Percentiles rank a stretch among this genome's conserved stretches.
phyloP scores from a whole-genome alignment of 208 protist genomes.

The Jaenimonas drosophilae region DNA sequence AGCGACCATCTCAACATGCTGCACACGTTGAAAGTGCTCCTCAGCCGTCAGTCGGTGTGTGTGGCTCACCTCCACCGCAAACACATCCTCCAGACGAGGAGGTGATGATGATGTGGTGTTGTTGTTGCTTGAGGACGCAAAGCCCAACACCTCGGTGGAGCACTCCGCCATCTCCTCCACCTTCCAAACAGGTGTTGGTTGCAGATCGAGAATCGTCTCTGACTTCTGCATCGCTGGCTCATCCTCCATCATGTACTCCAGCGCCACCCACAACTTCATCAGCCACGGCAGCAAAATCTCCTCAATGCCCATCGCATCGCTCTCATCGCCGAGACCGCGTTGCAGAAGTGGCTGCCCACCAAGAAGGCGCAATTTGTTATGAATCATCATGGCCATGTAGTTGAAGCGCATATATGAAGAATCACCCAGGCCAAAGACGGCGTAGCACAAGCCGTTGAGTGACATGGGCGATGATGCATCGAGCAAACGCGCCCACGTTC shows the following conservation, averaged over 20 bases:
- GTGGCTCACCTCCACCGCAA: constrained; percentile 1
- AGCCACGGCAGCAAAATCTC: constrained; percentile 67
- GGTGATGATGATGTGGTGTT: too few relatives aligned
- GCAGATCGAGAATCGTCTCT: not conserved
- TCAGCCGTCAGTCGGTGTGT: not conserved
- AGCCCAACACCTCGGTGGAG: not conserved
- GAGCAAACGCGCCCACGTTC: constrained; percentile 56
- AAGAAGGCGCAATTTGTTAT: constrained; percentile 83
- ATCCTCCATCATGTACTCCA: constrained; percentile 10
- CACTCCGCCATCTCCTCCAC: not conserved
- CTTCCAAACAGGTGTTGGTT: not conserved
- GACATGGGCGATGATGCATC: constrained; percentile 7
- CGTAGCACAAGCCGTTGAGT: constrained; percentile 56
- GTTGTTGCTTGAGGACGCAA: too few relatives aligned
- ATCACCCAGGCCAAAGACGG: constrained; percentile 89
- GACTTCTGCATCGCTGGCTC: not conserved
- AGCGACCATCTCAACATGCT: constrained; percentile 1
- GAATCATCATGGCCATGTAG: constrained; percentile 88
- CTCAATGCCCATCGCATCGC: constrained; percentile 71
- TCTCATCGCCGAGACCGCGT: constrained; percentile 86
- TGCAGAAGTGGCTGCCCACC: constrained; percentile 59
- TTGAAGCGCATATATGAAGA: constrained; percentile 87
- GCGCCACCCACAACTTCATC: constrained; percentile 39
- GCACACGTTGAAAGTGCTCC: constrained; percentile 1
- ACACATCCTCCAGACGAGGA: not conserved